Conservation (phyloP, 1,284 basidiomycete genomes). For the Peniophora sp. region DNA sequence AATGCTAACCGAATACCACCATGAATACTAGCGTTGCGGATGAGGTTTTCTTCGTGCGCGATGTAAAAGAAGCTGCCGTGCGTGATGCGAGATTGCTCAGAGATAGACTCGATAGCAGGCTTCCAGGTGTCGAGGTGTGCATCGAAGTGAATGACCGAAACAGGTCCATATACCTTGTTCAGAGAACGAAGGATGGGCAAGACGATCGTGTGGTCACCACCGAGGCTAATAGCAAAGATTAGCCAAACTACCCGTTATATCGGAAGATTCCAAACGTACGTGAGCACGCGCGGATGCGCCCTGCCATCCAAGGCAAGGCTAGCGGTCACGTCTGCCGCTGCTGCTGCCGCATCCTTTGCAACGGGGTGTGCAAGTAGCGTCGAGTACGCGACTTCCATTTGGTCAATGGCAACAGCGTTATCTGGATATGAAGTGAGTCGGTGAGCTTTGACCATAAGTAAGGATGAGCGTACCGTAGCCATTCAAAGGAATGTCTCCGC, state of each 20-base stretch:
- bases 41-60: conserved; percentile 65
- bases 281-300: conserved; percentile 62
- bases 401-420: conserved; percentile 68
- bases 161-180: conserved; percentile 64
- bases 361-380: conserved; percentile 53
- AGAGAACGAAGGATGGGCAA: conserved; percentile 69
- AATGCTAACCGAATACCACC: conserved; percentile 52
- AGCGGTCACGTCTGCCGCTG: conserved; percentile 13
- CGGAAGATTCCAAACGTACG: conserved; percentile 24
- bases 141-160: conserved; percentile 79
- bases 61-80: conserved; percentile 76
- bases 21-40: conserved; percentile 67
- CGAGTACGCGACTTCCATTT: conserved; percentile 72
- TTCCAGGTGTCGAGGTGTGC: conserved; percentile 69
- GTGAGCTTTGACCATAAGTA: conserved; percentile 1
- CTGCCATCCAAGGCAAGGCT: conserved; percentile 42
- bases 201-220: conserved; percentile 76
- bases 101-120: conserved; percentile 41
- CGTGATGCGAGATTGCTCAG: conserved; percentile 57
- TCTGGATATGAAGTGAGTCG: conserved; percentile 25
- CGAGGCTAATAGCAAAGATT: conserved; percentile 38
- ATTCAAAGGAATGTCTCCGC: conserved; percentile 54
- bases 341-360: conserved; percentile 23
- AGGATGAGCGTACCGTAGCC: background rate
- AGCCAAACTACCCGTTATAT: conserved; percentile 1